These are phyloP conservation scores for Coniochaeta hoffmannii DNA, from an alignment of 2,329 filamentous ascomycete genomes.

Conservation along the genomic window DNA sequence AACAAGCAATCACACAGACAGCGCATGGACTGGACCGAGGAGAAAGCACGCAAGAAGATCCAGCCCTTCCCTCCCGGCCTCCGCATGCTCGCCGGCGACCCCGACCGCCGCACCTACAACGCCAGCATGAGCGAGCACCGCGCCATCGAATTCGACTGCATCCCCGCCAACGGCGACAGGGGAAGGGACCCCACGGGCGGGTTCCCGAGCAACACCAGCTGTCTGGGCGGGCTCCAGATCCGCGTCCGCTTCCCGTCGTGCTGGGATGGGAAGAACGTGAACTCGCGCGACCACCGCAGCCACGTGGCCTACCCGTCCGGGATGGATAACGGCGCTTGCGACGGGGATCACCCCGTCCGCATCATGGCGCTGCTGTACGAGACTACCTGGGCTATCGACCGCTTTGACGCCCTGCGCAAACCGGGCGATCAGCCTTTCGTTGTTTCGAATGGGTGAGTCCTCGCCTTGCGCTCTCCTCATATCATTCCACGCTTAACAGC, in stretches of 20 bases:
- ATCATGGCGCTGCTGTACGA: slow-evolving; percentile 54
- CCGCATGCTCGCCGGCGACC: slow-evolving; percentile 58
- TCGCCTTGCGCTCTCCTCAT: neutral
- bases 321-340: slow-evolving; percentile 41
- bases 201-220: slow-evolving; percentile 7
- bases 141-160: slow-evolving; percentile 9
- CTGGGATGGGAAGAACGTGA: slow-evolving; percentile 12
- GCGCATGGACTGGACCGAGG: slow-evolving; percentile 29
- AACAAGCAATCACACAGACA: slow-evolving; percentile 19
- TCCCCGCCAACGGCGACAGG: slow-evolving; percentile 5
- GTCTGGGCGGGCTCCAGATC: slow-evolving; percentile 19
- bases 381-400: slow-evolving; percentile 45
- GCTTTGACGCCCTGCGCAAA: slow-evolving; percentile 39
- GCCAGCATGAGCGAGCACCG: slow-evolving; percentile 30
- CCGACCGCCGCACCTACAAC: slow-evolving; percentile 40
- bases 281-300: slow-evolving; percentile 11
- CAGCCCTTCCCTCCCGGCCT: slow-evolving; percentile 54
- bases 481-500: neutral
- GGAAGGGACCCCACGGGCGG: slow-evolving; percentile 1
- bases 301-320: slow-evolving; percentile 40
- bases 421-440: slow-evolving; percentile 40
- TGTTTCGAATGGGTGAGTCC: slow-evolving; percentile 28
- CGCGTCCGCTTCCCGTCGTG: slow-evolving; percentile 12
- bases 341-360: slow-evolving; percentile 41
- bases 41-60: slow-evolving; percentile 36